Evolutionary conservation across 768 basidiomycete genomes (phyloP), one percentile per base, ranked within the genome.

Genomic region (Hypholoma sublateritium): DNA sequence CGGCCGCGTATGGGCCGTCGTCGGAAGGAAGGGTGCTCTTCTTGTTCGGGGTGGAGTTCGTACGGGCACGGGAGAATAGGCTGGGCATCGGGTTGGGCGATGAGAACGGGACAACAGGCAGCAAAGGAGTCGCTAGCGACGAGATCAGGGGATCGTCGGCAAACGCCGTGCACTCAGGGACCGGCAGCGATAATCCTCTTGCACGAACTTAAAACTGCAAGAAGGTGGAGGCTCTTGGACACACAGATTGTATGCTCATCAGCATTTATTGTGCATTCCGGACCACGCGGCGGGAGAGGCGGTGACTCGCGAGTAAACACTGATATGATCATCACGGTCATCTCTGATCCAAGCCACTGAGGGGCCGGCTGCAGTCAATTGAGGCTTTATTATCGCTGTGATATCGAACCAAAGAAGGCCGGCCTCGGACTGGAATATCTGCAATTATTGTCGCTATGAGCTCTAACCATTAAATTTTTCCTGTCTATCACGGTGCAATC

Each of bases 1-100:
- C 60, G 45, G 67, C 56, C 61, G 67, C 62, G 57, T 59, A 56
- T 21, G 36, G 50, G 56, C 55, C 59, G 55, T 67, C 67, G 41
- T 73, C 66, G 46, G 65, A n/a, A 9, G 61, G 34, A 45, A 63
- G 63, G 55, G 61, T 62, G 49, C 58, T 58, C 62, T 74, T 78
- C 73, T 80, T 83, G 47, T 71, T 69, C 36, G 83, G 74, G 2
- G 81, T 80, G 19, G 87, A 87, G 54, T 75, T 78, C 47, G 86
- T 87, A 51, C 88, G 81, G 60, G 84, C 69, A 63, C 87, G 83
- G 69, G 88, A 87, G 73, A 89, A 89, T 73, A 89, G 68, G 71
- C 84, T 87, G 76, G 82, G 86, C 87, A 89, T 89, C 74, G 79
- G 67, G 66, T 67, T 59, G 66, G 62, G 64, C 70, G 71, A 70